Percentiles rank a stretch among this genome's conserved stretches.
Evolutionary conservation across 2,329 filamentous ascomycete species (phyloP).

Genomic region (Aspergillus sclerotialis): DNA sequence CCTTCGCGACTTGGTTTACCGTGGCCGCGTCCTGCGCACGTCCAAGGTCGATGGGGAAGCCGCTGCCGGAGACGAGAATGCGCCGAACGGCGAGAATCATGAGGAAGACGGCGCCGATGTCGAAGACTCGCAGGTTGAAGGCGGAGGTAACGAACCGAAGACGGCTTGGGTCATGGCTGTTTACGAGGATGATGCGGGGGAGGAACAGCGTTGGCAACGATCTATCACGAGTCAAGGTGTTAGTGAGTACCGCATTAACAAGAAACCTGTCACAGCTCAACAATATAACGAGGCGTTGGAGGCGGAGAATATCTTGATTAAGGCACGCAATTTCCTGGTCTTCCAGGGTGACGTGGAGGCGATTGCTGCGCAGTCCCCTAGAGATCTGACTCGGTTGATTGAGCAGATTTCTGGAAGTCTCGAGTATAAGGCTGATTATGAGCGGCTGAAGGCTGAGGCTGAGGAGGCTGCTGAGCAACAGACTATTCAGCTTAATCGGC

Average conservation of each 20-base stretch:
- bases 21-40: constrained; percentile 84
- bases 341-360: constrained; percentile 98
- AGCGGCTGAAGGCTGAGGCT: constrained; percentile 75
- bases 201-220: constrained; percentile 93
- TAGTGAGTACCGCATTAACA: constrained; percentile 97
- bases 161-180: constrained; percentile 99
- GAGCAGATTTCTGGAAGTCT: constrained; percentile 97
- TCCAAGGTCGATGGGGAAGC: constrained; percentile 81
- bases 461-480: constrained; percentile 86
- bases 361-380: constrained; percentile 90
- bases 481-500: constrained; percentile 77
- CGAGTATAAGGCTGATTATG: constrained; percentile 91
- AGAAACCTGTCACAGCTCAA: constrained; percentile 76
- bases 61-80: constrained; percentile 59
- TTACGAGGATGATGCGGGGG: constrained; percentile 93
- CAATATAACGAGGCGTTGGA: constrained; percentile 93
- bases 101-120: constrained; percentile 48
- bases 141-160: constrained; percentile 68
- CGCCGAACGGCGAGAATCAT: constrained; percentile 55
- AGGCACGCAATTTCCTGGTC: constrained; percentile 93
- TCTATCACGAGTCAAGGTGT: constrained; percentile 80
- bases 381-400: constrained; percentile 85
- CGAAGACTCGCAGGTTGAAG: constrained; percentile 54
- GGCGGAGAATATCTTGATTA: constrained; percentile 92
- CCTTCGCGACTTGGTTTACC: constrained; percentile 90